Evolutionary conservation across 306 rosid genomes (phyloP).

Genomic region (Lagenaria siceraria): DNA sequence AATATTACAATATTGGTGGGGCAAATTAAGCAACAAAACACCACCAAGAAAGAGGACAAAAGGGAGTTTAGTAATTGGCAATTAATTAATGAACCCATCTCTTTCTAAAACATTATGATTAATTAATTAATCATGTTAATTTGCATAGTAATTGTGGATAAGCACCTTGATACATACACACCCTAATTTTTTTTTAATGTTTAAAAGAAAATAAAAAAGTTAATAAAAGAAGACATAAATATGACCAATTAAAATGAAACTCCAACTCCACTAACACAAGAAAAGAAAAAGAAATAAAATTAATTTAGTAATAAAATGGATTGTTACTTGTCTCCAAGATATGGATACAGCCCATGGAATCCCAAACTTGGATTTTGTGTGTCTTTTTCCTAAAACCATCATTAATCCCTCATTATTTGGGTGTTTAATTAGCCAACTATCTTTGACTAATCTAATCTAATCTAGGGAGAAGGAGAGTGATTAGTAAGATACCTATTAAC

Average conservation of each 20-base stretch:
- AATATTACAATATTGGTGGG: background rate
- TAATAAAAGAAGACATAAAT: background rate
- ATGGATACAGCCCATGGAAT: constrained; percentile 27
- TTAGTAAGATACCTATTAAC: background rate
- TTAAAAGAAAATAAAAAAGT: background rate
- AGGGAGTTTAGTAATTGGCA: background rate
- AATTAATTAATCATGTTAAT: background rate
- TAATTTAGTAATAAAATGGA: background rate
- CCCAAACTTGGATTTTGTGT: constrained; percentile 24
- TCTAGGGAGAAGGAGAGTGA: background rate
- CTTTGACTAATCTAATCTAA: constrained; percentile 32
- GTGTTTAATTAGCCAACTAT: constrained; percentile 33
- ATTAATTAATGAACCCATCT: background rate
- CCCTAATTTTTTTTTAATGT: background rate
- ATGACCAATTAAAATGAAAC: background rate
- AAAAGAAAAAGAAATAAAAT: background rate
- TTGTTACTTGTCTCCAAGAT: constrained; percentile 34
- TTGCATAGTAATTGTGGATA: background rate
- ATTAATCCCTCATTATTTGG: constrained; percentile 18
- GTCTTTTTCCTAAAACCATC: constrained; percentile 17
- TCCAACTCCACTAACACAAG: background rate
- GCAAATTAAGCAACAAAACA: background rate
- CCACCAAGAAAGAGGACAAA: background rate
- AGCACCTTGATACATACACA: background rate
- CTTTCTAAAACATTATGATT: background rate